Evolutionary conservation across 1,284 basidiomycete species (phyloP), one percentile per base, ranked within the genome.

Genomic region (Rhodotorula glutinis): DNA sequence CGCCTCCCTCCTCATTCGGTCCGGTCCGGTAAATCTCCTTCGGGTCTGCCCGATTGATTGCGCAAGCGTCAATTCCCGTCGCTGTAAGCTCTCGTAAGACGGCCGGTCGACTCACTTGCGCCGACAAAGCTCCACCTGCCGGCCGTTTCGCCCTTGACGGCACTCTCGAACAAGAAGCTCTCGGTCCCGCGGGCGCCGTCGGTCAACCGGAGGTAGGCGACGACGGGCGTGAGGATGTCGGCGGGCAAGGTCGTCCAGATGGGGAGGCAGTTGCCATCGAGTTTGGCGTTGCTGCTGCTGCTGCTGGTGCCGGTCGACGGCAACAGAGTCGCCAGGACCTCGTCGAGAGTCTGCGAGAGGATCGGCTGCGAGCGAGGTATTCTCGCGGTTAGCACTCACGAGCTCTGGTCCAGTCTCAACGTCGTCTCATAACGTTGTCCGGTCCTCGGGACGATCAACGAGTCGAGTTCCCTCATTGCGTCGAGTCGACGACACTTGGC

Each of bases 121-220:
- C 96, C 96, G 67, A 98, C 89, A 81, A 98, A 98, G 76, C 90
- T 93, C 80, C 96, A 98, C 66, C 96, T 85, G 47, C 90, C 92
- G 61, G 96, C 82, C 78, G 87, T 92, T 81, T 97, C 92, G 57
- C 94, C 95, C 38, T 86, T 89, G 29, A 91, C 84, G 53, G 98
- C 90, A 61, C 91, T 93, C 79, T 98, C 93, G 49, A 98, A 83
- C 53, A 98, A 80, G 79, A 96, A 98, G 77, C 90, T 92, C 81
- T 95, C 75, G 1, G 30, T 55, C 13, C 69, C 89, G 77, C 89
- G 89, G 7, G 92, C 91, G 73, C 93, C 91, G 76, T 94, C 87
- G 10, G 94, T 88, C 69, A 98, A 85, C 66, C 92, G 88, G 60
- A 98, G 86, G 79, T 98, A 98, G 21, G 96, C 94, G 79, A 93